Evolutionary conservation across 2,329 filamentous ascomycete species (phyloP).

Genomic region (Diaporthe australafricana): DNA sequence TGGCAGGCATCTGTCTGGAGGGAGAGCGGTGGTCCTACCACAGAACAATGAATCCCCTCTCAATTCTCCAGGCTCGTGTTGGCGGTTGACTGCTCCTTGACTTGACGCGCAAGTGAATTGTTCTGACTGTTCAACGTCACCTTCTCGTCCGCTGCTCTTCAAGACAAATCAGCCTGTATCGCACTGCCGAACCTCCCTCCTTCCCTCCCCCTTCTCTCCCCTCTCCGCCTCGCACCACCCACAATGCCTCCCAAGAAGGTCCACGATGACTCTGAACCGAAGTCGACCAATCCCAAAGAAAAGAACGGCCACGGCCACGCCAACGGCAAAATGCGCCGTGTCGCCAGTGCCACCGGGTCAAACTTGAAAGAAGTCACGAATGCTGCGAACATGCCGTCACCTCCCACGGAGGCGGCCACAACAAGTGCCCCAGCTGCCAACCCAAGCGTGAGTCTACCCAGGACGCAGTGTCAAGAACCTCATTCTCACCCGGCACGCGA

Average conservation of each 20-base stretch:
- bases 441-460: slow-evolving; percentile 32
- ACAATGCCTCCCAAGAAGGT: slow-evolving; percentile 56
- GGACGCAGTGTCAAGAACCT: background rate
- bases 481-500: slow-evolving; percentile 35
- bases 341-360: slow-evolving; percentile 63
- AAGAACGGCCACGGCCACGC: slow-evolving; percentile 54
- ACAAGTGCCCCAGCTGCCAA: slow-evolving; percentile 31
- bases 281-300: slow-evolving; percentile 55
- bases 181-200: background rate
- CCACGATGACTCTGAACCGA: slow-evolving; percentile 58
- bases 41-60: slow-evolving; percentile 8
- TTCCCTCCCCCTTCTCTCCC: too few relatives aligned
- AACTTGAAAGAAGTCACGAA: slow-evolving; percentile 59
- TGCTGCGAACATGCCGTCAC: slow-evolving; percentile 45
- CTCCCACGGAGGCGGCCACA: slow-evolving; percentile 43
- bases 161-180: too few relatives aligned
- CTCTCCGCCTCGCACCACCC: slow-evolving; percentile 4
- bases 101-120: background rate
- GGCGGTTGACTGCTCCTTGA: background rate
- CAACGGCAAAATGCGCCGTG: slow-evolving; percentile 67
- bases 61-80: background rate
- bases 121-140: background rate
- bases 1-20: slow-evolving; percentile 3
- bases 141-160: background rate
- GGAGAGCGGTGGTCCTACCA: slow-evolving; percentile 1